Base-by-base conservation (phyloP, 1,284 basidiomycete species). In the Naganishia sp. region DNA sequence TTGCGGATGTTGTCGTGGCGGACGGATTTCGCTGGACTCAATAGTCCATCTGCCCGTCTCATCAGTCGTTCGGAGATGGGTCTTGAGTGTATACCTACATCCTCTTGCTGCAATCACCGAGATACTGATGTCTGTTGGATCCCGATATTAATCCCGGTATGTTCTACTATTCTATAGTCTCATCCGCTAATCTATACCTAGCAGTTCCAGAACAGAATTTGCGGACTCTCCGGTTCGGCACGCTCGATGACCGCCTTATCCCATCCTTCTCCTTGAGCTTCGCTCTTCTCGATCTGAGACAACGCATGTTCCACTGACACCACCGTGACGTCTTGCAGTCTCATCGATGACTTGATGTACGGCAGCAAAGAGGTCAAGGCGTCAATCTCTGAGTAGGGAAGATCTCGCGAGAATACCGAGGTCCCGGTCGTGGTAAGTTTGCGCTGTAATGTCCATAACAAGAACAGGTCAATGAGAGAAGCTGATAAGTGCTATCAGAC, bases 201-300 rank as follows among this genome's bases (percentile, higher is more conserved):
- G 45, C 58, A 61, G 69, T 80, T 80, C 79, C 87, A 87, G 80
- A 92, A 94, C 76, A 92, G 89, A 72, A 92, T 88, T 13, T 87
- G 88, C 46, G 94, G 93, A 43, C 82, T 84, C 23, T 91, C 94
- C 21, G 95, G 95, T 81, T 97, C 93, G 31, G 92, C 89, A 17
- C 81, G 82, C 71, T 95, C 94, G 41, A 82, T 81, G 71, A 84
- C 84, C 51, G 83, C 80, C 72, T 82, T 79, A 23, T 71, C 67
- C 74, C 72, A 78, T 23, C 77, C 76, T 25, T 69, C 72, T 17
- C 68, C 70, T 21, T 72, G 72, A 45, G 65, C 65, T 54, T 69
- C 63, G 28, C 67, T 70, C 65, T 75, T 72, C 45, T 68, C 73
- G 18, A 75, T 69, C 15, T 72, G 63, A 23, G 66, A 67, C 45